A percentile compares a stretch with the other conserved stretches of the same genome.
Evolutionary conservation across 345 rosid genomes (phyloP).

Genomic region (Excoecaria agallocha): DNA sequence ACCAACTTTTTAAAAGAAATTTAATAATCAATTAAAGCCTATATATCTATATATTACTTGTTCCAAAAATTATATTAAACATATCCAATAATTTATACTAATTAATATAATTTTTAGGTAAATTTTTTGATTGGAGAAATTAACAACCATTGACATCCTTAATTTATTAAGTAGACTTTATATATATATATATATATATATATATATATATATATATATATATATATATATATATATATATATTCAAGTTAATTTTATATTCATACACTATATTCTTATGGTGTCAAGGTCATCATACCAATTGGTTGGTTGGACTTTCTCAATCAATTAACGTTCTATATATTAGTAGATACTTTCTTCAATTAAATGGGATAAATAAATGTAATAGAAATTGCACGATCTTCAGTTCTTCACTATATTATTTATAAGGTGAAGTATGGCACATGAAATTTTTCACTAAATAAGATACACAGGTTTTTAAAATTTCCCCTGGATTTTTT

Average conservation of each 20-base stretch:
- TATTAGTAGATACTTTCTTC: background rate
- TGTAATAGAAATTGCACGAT: no score
- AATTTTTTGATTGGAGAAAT: slow-evolving; percentile 16
- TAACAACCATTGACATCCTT: slow-evolving; percentile 11
- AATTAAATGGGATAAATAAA: no score
- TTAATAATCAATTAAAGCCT: background rate
- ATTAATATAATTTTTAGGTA: background rate
- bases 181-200: no score
- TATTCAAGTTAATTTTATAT: background rate
- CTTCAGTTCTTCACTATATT: no score
- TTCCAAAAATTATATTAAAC: background rate
- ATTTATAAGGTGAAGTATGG: no score
- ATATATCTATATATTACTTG: background rate
- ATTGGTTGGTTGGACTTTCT: slow-evolving; percentile 30
- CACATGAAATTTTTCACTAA: no score
- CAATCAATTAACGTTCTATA: slow-evolving; percentile 4
- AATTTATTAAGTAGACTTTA: background rate
- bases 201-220: no score
- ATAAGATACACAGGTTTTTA: no score
- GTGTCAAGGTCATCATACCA: slow-evolving; percentile 14
- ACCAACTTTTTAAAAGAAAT: background rate
- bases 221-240: no score
- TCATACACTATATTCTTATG: background rate
- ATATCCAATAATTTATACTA: background rate
- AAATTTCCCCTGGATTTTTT: no score